A percentile compares a stretch with the other conserved stretches of the same genome.
These are phyloP conservation scores for Nigrograna mackinnonii DNA, from an alignment of 2,329 filamentous ascomycete genomes.

Conservation along the genomic window DNA sequence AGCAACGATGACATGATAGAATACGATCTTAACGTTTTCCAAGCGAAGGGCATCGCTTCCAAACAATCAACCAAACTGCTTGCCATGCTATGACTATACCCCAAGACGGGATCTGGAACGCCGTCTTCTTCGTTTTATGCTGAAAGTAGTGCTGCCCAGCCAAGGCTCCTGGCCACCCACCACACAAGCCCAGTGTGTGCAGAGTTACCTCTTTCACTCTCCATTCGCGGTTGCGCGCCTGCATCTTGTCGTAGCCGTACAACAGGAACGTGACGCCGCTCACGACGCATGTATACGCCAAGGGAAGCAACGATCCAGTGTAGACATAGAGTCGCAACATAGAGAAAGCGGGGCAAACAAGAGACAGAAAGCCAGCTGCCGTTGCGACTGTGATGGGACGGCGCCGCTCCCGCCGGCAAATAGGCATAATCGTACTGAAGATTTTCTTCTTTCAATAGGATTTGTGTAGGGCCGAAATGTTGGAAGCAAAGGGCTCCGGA, in stretches of 20 bases:
- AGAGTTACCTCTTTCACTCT: conserved; percentile 34
- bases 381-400: conserved; percentile 31
- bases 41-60: no score
- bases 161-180: conserved; percentile 39
- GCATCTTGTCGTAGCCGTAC: conserved; percentile 41
- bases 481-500: no score
- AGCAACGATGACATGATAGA: conserved; percentile 17
- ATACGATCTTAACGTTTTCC: no score
- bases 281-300: conserved; percentile 19
- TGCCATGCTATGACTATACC: conserved; percentile 32
- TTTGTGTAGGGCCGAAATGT: no score
- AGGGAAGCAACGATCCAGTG: conserved; percentile 16
- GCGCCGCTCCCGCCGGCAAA: conserved; percentile 16
- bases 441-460: no score
- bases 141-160: conserved; percentile 39
- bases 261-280: conserved; percentile 30
- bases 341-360: conserved; percentile 61
- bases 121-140: conserved; percentile 37
- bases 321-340: conserved; percentile 40
- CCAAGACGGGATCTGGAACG: conserved; percentile 35
- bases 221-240: conserved; percentile 34
- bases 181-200: conserved; percentile 28
- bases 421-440: no score
- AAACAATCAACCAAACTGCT: conserved; percentile 22
- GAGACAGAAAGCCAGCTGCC: conserved; percentile 20